Conservation (phyloP, 345 rosid species). For the Salix exigua region DNA sequence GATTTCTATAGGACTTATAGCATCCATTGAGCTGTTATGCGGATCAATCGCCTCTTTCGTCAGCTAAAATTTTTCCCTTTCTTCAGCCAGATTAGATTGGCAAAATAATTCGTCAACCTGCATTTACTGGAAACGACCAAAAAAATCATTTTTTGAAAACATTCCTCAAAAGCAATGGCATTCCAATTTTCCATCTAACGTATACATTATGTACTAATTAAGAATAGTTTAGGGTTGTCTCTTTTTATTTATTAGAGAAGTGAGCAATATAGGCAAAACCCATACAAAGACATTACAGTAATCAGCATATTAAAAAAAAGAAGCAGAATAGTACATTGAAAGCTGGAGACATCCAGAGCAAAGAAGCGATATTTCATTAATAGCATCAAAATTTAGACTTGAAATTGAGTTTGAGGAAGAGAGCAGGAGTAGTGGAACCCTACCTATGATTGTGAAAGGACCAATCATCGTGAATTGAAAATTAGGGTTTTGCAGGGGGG, state of each 20-base stretch:
- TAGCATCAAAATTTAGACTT: not conserved
- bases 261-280: too few relatives aligned
- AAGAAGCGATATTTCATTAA: not conserved
- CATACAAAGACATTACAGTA: too few relatives aligned
- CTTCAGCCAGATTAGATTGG: slow-evolving; percentile 2
- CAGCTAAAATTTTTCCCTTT: not conserved
- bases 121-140: not conserved
- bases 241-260: too few relatives aligned
- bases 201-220: too few relatives aligned
- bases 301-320: too few relatives aligned
- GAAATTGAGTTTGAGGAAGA: not conserved
- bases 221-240: too few relatives aligned
- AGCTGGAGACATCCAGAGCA: not conserved
- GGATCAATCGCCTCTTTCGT: not conserved
- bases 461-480: slow-evolving; percentile 1
- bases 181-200: too few relatives aligned
- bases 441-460: not conserved
- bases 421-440: not conserved
- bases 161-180: too few relatives aligned
- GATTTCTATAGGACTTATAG: slow-evolving; percentile 53
- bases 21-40: slow-evolving; percentile 25
- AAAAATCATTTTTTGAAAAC: too few relatives aligned
- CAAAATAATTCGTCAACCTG: slow-evolving; percentile 28
- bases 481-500: not conserved
- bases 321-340: not conserved